phyloP scores from a whole-genome alignment of 345 rosid genomes.

The Bretschneidera sinensis region DNA sequence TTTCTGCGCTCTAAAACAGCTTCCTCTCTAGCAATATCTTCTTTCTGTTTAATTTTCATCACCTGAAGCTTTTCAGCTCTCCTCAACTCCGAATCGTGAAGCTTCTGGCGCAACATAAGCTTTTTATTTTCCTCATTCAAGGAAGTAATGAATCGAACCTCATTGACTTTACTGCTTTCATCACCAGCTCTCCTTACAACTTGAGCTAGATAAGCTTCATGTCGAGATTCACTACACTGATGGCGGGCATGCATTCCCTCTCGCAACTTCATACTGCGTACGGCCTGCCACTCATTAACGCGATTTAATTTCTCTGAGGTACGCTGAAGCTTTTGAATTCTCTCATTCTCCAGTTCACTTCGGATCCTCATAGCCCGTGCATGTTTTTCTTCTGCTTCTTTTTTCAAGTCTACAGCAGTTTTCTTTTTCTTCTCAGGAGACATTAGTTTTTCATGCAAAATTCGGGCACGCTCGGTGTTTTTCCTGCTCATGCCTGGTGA shows the following conservation, averaged over 20 bases:
- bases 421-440: conserved; percentile 78
- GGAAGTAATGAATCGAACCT: conserved; percentile 78
- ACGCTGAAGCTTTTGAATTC: conserved; percentile 74
- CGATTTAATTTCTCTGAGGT: conserved; percentile 67
- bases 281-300: conserved; percentile 80
- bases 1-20: conserved; percentile 72
- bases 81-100: conserved; percentile 68
- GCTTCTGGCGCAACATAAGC: conserved; percentile 70
- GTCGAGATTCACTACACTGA: conserved; percentile 68
- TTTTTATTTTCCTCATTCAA: conserved; percentile 78
- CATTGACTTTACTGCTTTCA: conserved; percentile 80
- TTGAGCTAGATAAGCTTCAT: conserved; percentile 76
- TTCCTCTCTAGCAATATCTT: conserved; percentile 78
- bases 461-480: conserved; percentile 66
- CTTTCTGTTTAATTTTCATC: conserved; percentile 62
- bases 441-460: conserved; percentile 64
- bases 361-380: conserved; percentile 73
- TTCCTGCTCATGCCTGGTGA: conserved; percentile 63
- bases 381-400: conserved; percentile 74
- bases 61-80: conserved; percentile 75
- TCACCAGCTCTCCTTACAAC: conserved; percentile 84
- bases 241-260: conserved; percentile 82
- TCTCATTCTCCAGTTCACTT: conserved; percentile 67
- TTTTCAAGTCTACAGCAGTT: conserved; percentile 61
- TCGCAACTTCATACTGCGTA: conserved; percentile 58